Base-by-base conservation (phyloP, 768 basidiomycete genomes). In the Boletus rubropictus region DNA sequence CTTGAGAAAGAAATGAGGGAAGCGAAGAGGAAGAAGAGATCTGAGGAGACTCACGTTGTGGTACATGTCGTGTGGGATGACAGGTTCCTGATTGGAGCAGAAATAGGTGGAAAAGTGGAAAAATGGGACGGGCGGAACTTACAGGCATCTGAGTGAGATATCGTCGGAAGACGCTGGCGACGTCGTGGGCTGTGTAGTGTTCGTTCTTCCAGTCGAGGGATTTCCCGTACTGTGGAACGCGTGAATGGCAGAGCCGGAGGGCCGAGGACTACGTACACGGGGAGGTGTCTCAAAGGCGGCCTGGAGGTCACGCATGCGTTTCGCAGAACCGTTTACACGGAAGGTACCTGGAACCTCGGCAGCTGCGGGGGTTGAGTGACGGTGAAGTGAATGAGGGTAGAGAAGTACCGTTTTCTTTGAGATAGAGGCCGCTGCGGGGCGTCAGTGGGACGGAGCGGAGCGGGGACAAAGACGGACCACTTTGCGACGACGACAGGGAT, bases 401-500 rank as follows among this genome's bases (percentile, higher is more conserved):
- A 11, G 12, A 59, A 71, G 47, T 49, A 91, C 90, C 90, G 55
- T 88, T 87, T 69, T 95, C 91, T 64, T 99, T 99, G 49, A 99
- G 80, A 72, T 93, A 87, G 37, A 95, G 69, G 5, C 95, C 95
- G 61, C 92, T 94, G 53, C 21, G 46, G 17, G 25, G 15, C 8
- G 46, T 46, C 43, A 44, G 55, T 46, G 49, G 31, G 47, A 37
- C 20, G 40, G 33, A 15, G 8, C 1, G 18, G 18, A 28, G 29
- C 22, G 24, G 11, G 36, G 17, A 12, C n/a, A 22, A 18, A 2
- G 20, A 69, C 84, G 59, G 57, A 91, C 90, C 92, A 97, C 70
- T 96, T 97, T 38, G 95, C 95, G 34, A 99, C 95, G 43, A 97
- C 93, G 34, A 97, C 90, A 8, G 95, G 95, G 40, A 99, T 89